A percentile compares a stretch with the other conserved stretches of the same genome.
These are phyloP conservation scores for Yamadazyma nakazawae DNA, from an alignment of 805 yeast genomes.

Conservation along the genomic window DNA sequence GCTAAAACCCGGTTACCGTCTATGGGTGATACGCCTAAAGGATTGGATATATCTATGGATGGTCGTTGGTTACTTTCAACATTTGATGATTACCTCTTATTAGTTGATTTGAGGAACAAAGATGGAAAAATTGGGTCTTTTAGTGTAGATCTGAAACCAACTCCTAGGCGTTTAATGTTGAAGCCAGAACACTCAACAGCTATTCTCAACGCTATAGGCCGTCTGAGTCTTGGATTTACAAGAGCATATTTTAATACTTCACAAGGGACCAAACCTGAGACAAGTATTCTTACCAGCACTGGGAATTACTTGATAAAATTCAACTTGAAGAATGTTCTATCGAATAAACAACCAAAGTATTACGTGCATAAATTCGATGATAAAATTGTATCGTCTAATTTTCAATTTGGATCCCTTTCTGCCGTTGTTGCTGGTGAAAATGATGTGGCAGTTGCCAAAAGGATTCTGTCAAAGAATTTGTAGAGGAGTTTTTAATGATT, in stretches of 20 bases:
- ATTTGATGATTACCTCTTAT: slow-evolving; percentile 64
- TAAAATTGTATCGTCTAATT: slow-evolving; percentile 71
- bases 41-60: slow-evolving; percentile 69
- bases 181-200: slow-evolving; percentile 69
- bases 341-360: slow-evolving; percentile 44
- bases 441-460: slow-evolving; percentile 56
- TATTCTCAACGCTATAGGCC: slow-evolving; percentile 50
- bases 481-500: background rate
- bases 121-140: slow-evolving; percentile 36
- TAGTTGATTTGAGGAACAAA: slow-evolving; percentile 64
- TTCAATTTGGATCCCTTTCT: slow-evolving; percentile 68
- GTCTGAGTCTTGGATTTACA: slow-evolving; percentile 51
- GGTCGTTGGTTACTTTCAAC: slow-evolving; percentile 84
- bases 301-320: slow-evolving; percentile 84
- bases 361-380: slow-evolving; percentile 59
- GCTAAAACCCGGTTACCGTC: slow-evolving; percentile 73
- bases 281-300: slow-evolving; percentile 68
- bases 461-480: background rate
- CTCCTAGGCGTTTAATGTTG: slow-evolving; percentile 63
- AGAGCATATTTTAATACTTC: slow-evolving; percentile 78
- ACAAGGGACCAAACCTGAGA: slow-evolving; percentile 48
- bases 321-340: slow-evolving; percentile 61
- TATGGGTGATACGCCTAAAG: slow-evolving; percentile 69
- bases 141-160: slow-evolving; percentile 47
- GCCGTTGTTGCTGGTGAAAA: slow-evolving; percentile 72